phyloP scores from a whole-genome alignment of 2,329 filamentous ascomycete genomes.

The Aplosporella prunicola region DNA sequence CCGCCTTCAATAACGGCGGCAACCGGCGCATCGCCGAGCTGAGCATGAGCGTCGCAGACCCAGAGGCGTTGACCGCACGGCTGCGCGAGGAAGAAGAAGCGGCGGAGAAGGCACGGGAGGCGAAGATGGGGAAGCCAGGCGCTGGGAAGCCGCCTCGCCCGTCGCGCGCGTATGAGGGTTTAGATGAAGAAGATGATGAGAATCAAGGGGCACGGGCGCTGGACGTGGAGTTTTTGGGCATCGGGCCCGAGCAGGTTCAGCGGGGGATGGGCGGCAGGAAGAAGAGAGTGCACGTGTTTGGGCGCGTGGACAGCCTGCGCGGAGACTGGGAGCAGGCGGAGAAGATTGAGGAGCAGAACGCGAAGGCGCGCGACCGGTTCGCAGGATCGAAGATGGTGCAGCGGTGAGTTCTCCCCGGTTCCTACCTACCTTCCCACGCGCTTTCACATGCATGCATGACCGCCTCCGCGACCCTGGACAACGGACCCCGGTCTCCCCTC shows the following conservation, averaged over 20 bases:
- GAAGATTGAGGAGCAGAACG: conserved; percentile 20
- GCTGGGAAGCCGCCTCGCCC: not conserved
- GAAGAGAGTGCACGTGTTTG: conserved; percentile 32
- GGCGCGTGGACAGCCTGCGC: conserved; percentile 29
- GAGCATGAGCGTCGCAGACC: conserved; percentile 51
- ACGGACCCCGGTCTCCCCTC: too few relatives aligned
- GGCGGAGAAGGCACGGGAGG: conserved; percentile 20
- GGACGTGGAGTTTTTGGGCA: conserved; percentile 7
- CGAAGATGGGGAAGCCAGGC: conserved; percentile 11
- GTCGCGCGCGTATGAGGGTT: not conserved
- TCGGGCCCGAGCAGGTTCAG: not conserved
- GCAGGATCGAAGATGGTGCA: conserved; percentile 26
- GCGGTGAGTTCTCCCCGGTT: conserved; percentile 27
- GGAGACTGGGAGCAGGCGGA: conserved; percentile 28
- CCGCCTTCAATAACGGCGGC: conserved; percentile 63
- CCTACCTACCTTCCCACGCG: too few relatives aligned
- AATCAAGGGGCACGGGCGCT: conserved; percentile 17
- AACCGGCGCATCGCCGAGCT: conserved; percentile 70
- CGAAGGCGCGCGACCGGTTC: conserved; percentile 23
- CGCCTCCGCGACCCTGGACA: too few relatives aligned
- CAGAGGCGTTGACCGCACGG: conserved; percentile 21
- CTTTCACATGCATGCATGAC: too few relatives aligned
- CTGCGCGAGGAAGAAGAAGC: conserved; percentile 15
- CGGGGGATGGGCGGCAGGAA: not conserved
- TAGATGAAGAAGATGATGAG: conserved; percentile 21